phyloP scores from a whole-genome alignment of 179 eudicot genomes.

The Beta lomatogona region DNA sequence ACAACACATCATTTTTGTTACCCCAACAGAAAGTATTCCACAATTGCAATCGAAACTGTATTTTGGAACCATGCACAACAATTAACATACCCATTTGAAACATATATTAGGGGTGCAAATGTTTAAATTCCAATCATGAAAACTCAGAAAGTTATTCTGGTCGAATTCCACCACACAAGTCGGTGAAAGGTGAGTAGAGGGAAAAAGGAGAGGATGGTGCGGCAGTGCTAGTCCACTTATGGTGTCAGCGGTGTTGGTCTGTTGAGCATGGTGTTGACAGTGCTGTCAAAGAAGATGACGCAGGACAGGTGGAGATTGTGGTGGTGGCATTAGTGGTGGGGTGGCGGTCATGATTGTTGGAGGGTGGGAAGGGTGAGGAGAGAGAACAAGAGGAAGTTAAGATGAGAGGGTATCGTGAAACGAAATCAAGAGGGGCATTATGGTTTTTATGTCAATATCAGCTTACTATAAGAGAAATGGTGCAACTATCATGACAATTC shows the following conservation, averaged over 20 bases:
- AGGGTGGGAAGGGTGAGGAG: neutral
- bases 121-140: neutral
- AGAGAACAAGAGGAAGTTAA: neutral
- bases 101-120: neutral
- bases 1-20: too few relatives aligned
- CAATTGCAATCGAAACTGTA: neutral
- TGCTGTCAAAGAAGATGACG: neutral
- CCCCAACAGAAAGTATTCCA: neutral
- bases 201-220: neutral
- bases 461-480: neutral
- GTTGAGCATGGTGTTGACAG: neutral
- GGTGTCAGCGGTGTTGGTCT: neutral
- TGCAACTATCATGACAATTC: conserved; percentile 6
- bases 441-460: neutral
- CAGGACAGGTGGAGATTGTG: neutral
- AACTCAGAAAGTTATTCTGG: neutral
- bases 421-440: neutral
- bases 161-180: neutral
- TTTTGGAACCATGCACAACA: neutral
- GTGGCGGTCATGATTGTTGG: neutral
- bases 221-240: neutral
- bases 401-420: neutral
- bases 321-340: neutral
- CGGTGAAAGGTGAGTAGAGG: neutral
- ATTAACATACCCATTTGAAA: neutral